A percentile compares a stretch with the other conserved stretches of the same genome.
Evolutionary conservation across 2,329 filamentous ascomycete genomes (phyloP).

Genomic region (Endoconidiophora laricicola): DNA sequence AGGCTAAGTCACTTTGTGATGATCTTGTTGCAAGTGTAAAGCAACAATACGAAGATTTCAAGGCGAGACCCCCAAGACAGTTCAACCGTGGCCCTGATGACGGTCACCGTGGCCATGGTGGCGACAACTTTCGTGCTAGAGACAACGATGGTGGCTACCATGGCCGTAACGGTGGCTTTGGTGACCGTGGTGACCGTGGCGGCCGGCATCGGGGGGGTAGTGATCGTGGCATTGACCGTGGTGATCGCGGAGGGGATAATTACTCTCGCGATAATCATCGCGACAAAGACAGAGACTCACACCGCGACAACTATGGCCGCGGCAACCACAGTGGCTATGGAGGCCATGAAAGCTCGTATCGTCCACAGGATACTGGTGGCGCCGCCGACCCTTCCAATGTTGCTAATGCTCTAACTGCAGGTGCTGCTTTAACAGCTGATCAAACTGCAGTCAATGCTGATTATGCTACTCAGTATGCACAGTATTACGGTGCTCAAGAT

Average conservation of each 20-base stretch:
- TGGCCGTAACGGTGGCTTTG: conserved; percentile 16
- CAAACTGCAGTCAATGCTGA: conserved; percentile 25
- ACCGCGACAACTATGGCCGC: conserved; percentile 17
- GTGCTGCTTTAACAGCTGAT: conserved; percentile 16
- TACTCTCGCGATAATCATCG: conserved; percentile 16
- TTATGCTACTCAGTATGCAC: conserved; percentile 67
- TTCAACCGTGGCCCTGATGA: conserved; percentile 35
- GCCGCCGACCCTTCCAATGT: conserved; percentile 13
- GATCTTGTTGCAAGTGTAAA: conserved; percentile 77
- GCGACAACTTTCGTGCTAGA: conserved; percentile 20
- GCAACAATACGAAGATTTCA: conserved; percentile 81
- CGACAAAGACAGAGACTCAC: conserved; percentile 14
- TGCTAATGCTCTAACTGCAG: conserved; percentile 22
- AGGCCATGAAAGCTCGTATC: conserved; percentile 13
- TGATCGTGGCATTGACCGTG: conserved; percentile 17
- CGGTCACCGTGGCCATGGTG: conserved; percentile 21
- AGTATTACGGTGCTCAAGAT: conserved; percentile 61
- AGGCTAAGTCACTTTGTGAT: conserved; percentile 75
- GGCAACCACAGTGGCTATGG: conserved; percentile 19
- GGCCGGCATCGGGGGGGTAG: conserved; percentile 16
- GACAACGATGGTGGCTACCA: conserved; percentile 10
- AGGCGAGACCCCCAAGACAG: conserved; percentile 56
- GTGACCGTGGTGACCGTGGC: conserved; percentile 16
- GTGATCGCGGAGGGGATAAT: conserved; percentile 18
- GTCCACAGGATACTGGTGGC: conserved; percentile 14